phyloP scores from a whole-genome alignment of 169 alveolate genomes.

The Plasmodium ovale region DNA sequence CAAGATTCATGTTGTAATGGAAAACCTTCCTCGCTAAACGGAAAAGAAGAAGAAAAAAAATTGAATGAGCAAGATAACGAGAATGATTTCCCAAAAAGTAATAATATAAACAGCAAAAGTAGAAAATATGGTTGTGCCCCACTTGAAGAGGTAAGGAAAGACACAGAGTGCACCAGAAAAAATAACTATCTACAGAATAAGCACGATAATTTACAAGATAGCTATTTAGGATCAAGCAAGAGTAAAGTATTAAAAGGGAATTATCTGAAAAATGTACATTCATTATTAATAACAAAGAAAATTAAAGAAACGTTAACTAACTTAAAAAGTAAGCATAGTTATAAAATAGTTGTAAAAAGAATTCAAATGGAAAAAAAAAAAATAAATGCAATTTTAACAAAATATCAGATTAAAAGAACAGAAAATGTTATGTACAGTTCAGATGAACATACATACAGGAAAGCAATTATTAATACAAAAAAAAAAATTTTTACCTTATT shows the following conservation, averaged over 20 bases:
- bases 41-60: not conserved
- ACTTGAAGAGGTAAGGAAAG: too few species aligned
- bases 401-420: constrained; percentile 22
- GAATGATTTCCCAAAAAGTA: not conserved
- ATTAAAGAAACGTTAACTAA: constrained; percentile 41
- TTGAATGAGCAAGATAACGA: not conserved
- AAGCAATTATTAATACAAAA: constrained; percentile 45
- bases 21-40: not conserved
- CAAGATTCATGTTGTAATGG: not conserved
- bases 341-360: constrained; percentile 45
- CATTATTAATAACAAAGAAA: constrained; percentile 32
- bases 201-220: too few species aligned
- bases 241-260: constrained; percentile 8
- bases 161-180: too few species aligned
- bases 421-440: constrained; percentile 17
- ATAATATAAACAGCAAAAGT: not conserved
- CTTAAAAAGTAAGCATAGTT: constrained; percentile 36
- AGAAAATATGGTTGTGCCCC: too few species aligned
- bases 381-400: constrained; percentile 23
- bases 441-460: constrained; percentile 49
- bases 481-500: constrained; percentile 22
- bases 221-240: not conserved
- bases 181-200: too few species aligned
- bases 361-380: constrained; percentile 45
- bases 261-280: constrained; percentile 36